Evolutionary conservation across 2,329 filamentous ascomycete species (phyloP), one percentile per base, ranked within the genome.

Genomic region (Albifimbria verrucaria): DNA sequence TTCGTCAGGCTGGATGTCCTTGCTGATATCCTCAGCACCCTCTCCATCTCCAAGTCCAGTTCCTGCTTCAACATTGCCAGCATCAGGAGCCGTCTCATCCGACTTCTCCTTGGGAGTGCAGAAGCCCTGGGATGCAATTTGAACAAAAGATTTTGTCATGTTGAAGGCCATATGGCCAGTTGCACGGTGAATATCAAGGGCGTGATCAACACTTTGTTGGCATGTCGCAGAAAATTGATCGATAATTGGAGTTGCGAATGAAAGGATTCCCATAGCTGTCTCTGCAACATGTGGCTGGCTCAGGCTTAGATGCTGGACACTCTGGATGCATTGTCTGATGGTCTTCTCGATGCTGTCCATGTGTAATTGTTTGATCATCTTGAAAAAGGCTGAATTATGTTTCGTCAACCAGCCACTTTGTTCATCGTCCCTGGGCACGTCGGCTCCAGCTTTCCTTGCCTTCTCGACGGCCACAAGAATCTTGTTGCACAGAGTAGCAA

Each of bases 21-120:
- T 97, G 72, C 92, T 97, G 59, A 99, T 97, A 69, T 99, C 93
- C 67, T 99, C 92, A 4, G 89, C 92, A 18, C 93, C 95, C 69
- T 97, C 90, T 11, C 94, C 95, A 45, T 97, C 94, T 20, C 94
- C 95, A 22, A 99, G 84, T 28, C 94, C 95, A 11, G 92, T 97
- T 17, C 95, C 95, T 36, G 85, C 86, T 70, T 99, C 93, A 25
- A 97, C 77, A 62, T 96, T 89, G 12, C 92, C 90, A 22, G 83
- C 81, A 54, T 89, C 82, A 20, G 83, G 84, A 49, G 85, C 79
- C 52, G 87, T 83, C 48, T 87, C 83, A 41, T 90, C 83, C 1
- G 85, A 85, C 61, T 92, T 88, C 62, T 97, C 92, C 21, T 88
- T 80, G 1, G 94, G 94, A 20, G 87, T 90, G 67, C 94, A 99